Percentiles rank a stretch among this genome's conserved stretches.
Evolutionary conservation across 768 basidiomycete species (phyloP).

Genomic region (Obba rivulosa): DNA sequence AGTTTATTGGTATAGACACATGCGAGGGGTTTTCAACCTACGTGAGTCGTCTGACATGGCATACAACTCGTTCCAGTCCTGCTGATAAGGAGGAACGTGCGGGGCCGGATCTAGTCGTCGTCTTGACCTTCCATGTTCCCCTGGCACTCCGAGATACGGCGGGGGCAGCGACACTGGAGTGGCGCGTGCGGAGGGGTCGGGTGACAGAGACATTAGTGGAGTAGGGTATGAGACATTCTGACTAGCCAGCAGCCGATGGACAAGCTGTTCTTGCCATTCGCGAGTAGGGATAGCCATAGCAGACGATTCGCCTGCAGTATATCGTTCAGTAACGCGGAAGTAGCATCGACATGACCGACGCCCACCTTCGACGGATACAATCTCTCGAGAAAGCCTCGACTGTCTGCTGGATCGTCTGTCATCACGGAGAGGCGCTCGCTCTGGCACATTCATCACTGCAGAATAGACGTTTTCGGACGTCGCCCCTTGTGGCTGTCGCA

Average conservation of each 20-base stretch:
- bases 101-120: constrained; percentile 5
- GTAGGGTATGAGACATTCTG: constrained; percentile 2
- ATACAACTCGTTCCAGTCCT: constrained; percentile 7
- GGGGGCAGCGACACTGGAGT: too few species aligned
- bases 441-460: constrained; percentile 28
- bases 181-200: too few species aligned
- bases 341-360: background rate
- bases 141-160: too few species aligned
- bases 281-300: constrained; percentile 43
- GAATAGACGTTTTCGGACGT: constrained; percentile 18
- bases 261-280: constrained; percentile 77
- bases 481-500: constrained; percentile 5
- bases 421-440: constrained; percentile 9
- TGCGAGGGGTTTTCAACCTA: background rate
- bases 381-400: constrained; percentile 73
- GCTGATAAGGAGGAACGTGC: background rate
- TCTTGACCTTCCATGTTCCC: constrained; percentile 8
- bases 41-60: constrained; percentile 6
- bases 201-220: background rate
- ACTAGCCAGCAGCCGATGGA: constrained; percentile 37
- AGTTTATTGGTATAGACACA: background rate
- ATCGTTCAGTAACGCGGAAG: background rate
- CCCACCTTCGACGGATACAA: constrained; percentile 49
- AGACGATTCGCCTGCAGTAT: constrained; percentile 9
- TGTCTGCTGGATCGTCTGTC: constrained; percentile 50